phyloP scores from a whole-genome alignment of 345 rosid species.

The Noccaea bulbosa region DNA sequence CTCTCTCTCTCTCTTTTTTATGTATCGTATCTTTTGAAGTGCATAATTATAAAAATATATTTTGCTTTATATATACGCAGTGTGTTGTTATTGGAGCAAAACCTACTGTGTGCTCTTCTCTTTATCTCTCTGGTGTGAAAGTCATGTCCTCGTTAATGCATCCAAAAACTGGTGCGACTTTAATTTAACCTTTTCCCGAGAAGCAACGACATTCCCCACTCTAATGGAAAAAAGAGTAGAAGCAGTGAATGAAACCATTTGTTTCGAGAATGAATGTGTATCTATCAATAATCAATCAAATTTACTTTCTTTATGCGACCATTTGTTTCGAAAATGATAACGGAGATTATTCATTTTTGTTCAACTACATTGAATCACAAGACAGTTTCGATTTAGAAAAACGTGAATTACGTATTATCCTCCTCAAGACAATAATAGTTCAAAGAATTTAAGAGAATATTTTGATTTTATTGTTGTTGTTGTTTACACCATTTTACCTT shows the following conservation, averaged over 20 bases:
- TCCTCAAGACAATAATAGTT: conserved; percentile 11
- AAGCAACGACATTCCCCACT: conserved; percentile 33
- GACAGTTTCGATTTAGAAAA: neutral
- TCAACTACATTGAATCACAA: conserved; percentile 23
- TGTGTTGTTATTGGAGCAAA: conserved; percentile 19
- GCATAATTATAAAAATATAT: neutral
- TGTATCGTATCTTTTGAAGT: neutral
- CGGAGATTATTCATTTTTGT: too few species aligned
- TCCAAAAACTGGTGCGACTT: conserved; percentile 15
- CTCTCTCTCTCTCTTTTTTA: neutral
- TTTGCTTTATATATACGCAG: neutral
- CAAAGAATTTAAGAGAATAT: neutral
- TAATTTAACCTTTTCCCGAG: conserved; percentile 27
- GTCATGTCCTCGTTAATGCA: conserved; percentile 19
- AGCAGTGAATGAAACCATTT: conserved; percentile 5
- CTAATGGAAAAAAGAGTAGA: neutral
- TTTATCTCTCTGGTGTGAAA: neutral
- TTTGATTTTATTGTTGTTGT: too few species aligned
- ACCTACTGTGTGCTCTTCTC: conserved; percentile 1
- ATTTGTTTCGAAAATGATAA: neutral
- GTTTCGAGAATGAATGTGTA: conserved; percentile 26
- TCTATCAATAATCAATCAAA: neutral
- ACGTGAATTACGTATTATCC: conserved; percentile 10
- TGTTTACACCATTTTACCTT: too few species aligned
- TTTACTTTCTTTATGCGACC: neutral